Evolutionary conservation across 2,329 filamentous ascomycete genomes (phyloP).

Genomic region (Chaetomium globosum): DNA sequence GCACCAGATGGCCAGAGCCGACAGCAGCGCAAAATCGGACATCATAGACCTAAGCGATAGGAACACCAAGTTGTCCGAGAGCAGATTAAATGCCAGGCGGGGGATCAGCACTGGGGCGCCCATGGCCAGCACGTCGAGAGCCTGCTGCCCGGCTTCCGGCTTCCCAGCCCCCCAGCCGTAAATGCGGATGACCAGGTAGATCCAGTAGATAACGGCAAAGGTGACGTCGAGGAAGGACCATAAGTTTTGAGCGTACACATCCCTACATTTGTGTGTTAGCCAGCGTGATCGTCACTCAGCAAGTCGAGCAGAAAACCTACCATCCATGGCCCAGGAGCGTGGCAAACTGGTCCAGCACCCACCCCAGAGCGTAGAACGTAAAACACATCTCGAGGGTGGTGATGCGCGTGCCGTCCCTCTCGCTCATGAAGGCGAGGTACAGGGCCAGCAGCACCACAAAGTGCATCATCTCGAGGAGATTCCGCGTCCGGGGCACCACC

Average conservation of each 20-base stretch:
- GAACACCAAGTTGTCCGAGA: constrained; percentile 84
- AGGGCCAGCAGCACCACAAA: constrained; percentile 70
- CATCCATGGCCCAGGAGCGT: constrained; percentile 74
- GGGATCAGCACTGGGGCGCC: constrained; percentile 77
- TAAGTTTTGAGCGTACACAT: constrained; percentile 82
- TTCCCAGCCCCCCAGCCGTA: constrained; percentile 60
- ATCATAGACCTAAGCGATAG: constrained; percentile 82
- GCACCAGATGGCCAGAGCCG: constrained; percentile 76
- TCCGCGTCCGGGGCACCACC: constrained; percentile 77
- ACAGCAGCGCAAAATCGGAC: constrained; percentile 79
- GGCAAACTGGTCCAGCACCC: constrained; percentile 76
- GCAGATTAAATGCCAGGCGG: constrained; percentile 76
- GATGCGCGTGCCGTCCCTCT: constrained; percentile 61
- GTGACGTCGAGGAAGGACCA: constrained; percentile 86
- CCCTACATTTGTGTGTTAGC: constrained; percentile 50
- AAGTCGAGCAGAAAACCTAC: constrained; percentile 41
- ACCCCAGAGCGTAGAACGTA: constrained; percentile 73
- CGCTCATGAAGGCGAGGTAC: constrained; percentile 73
- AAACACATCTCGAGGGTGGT: constrained; percentile 67
- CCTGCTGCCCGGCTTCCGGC: constrained; percentile 60
- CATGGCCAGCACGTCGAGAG: constrained; percentile 76
- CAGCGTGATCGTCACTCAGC: constrained; percentile 39
- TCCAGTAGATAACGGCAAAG: constrained; percentile 71
- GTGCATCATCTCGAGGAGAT: constrained; percentile 72
- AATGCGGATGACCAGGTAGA: constrained; percentile 69